Percentiles rank a stretch among this genome's conserved stretches.
phyloP scores from a whole-genome alignment of 129 eudicot species.

The Mikania micrantha region DNA sequence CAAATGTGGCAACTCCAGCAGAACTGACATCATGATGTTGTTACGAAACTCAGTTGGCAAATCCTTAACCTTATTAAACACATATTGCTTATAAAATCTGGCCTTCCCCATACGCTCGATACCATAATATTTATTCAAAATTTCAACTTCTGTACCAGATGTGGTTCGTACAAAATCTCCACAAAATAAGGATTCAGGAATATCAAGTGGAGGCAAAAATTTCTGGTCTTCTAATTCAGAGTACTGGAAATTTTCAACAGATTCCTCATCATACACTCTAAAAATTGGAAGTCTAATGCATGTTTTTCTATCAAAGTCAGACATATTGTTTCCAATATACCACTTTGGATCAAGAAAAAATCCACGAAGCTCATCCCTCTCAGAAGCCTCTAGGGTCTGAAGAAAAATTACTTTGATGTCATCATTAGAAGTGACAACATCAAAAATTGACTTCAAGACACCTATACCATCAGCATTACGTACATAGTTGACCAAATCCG shows the following conservation, averaged over 20 bases:
- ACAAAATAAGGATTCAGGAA: slow-evolving; percentile 49
- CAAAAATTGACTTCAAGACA: slow-evolving; percentile 68
- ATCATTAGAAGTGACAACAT: slow-evolving; percentile 50
- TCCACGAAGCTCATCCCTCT: slow-evolving; percentile 72
- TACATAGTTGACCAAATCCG: slow-evolving; percentile 58
- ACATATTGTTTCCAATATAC: slow-evolving; percentile 66
- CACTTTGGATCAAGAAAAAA: slow-evolving; percentile 86
- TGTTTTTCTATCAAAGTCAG: slow-evolving; percentile 54
- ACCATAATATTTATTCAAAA: slow-evolving; percentile 64
- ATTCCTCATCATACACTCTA: slow-evolving; percentile 51
- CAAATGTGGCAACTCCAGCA: slow-evolving; percentile 81
- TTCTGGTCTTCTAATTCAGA: slow-evolving; percentile 59
- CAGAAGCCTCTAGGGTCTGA: slow-evolving; percentile 48
- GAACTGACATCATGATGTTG: slow-evolving; percentile 62
- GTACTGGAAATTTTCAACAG: slow-evolving; percentile 39
- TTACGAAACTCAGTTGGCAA: slow-evolving; percentile 69
- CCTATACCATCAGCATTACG: slow-evolving; percentile 60
- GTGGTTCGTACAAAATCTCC: slow-evolving; percentile 48
- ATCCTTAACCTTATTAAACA: slow-evolving; percentile 50
- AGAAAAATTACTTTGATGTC: slow-evolving; percentile 29
- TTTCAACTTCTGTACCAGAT: slow-evolving; percentile 61
- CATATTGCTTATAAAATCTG: slow-evolving; percentile 55
- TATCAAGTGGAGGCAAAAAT: slow-evolving; percentile 64
- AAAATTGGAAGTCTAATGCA: slow-evolving; percentile 82
- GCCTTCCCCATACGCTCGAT: slow-evolving; percentile 80